Conservation (phyloP, 75 land plant genomes). For the Ceratopteris richardii region DNA sequence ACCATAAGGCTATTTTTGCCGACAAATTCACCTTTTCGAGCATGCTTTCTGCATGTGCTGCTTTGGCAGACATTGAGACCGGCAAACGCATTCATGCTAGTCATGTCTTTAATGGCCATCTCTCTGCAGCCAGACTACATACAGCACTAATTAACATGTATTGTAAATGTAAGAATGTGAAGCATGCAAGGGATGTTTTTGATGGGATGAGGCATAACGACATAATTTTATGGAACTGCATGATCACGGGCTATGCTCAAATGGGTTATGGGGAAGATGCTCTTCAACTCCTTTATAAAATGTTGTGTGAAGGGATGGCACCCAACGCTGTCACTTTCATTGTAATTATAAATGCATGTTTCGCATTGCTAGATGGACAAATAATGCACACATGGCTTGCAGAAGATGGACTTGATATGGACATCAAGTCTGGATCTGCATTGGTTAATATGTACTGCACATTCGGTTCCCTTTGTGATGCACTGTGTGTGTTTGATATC, state of each 20-base stretch:
- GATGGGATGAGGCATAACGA: constrained; percentile 6
- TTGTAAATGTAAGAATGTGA: constrained; percentile 11
- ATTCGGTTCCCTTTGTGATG: constrained; percentile 3
- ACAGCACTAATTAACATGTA: constrained; percentile 9
- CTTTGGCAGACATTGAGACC: constrained; percentile 1
- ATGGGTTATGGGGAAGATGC: constrained; percentile 2
- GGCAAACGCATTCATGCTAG: constrained; percentile 14
- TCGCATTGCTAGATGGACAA: constrained; percentile 36
- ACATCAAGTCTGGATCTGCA: background rate
- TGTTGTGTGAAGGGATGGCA: constrained; percentile 12
- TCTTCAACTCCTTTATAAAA: constrained; percentile 4
- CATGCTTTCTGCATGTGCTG: constrained; percentile 10
- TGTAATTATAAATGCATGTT: constrained; percentile 12
- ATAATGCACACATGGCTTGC: constrained; percentile 46
- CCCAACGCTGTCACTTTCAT: constrained; percentile 18
- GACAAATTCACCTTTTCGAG: constrained; percentile 7
- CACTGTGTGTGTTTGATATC: constrained; percentile 4
- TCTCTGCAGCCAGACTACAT: background rate
- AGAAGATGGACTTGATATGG: background rate
- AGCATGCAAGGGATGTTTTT: constrained; percentile 3
- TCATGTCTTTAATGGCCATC: constrained; percentile 8
- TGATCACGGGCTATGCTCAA: constrained; percentile 6
- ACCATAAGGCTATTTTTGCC: background rate
- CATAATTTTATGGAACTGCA: constrained; percentile 16
- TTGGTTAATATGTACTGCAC: constrained; percentile 12